phyloP scores from a whole-genome alignment of 2,329 filamentous ascomycete genomes.

The Metarhizium brunneum region DNA sequence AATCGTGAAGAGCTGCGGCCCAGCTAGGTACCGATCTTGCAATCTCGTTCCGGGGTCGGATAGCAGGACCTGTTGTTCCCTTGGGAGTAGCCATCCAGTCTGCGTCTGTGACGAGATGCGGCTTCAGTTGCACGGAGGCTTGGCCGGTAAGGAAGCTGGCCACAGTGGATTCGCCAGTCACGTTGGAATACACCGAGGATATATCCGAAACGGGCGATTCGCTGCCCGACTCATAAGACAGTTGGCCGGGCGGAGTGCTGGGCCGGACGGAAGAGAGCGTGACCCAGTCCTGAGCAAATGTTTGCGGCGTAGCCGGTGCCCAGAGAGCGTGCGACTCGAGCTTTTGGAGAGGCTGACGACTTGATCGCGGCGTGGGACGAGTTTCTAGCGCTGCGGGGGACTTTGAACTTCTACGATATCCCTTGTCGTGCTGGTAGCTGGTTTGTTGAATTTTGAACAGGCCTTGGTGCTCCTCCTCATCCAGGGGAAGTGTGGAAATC shows the following conservation, averaged over 20 bases:
- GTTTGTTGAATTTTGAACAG: background rate
- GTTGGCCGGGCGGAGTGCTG: constrained; percentile 1
- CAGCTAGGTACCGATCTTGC: background rate
- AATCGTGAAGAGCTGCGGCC: background rate
- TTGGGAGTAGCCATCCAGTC: background rate
- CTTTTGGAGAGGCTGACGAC: background rate
- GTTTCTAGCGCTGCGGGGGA: background rate
- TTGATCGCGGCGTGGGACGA: constrained; percentile 1
- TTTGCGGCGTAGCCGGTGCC: background rate
- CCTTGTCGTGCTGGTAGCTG: background rate
- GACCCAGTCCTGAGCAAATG: constrained; percentile 6
- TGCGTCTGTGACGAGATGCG: background rate
- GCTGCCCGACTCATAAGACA: constrained; percentile 7
- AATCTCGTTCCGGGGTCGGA: background rate
- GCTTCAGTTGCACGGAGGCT: background rate
- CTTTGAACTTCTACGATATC: background rate
- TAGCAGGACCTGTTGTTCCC: background rate
- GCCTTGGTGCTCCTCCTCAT: background rate
- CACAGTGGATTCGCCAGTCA: constrained; percentile 7
- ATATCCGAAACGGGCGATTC: constrained; percentile 10
- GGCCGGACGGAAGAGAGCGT: constrained; percentile 7
- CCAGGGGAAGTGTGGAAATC: background rate
- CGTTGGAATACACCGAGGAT: constrained; percentile 5
- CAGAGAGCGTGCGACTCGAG: constrained; percentile 6
- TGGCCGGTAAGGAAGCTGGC: constrained; percentile 2